phyloP scores from a whole-genome alignment of 108 stramenopile genomes.

The Conticribra guillardii region DNA sequence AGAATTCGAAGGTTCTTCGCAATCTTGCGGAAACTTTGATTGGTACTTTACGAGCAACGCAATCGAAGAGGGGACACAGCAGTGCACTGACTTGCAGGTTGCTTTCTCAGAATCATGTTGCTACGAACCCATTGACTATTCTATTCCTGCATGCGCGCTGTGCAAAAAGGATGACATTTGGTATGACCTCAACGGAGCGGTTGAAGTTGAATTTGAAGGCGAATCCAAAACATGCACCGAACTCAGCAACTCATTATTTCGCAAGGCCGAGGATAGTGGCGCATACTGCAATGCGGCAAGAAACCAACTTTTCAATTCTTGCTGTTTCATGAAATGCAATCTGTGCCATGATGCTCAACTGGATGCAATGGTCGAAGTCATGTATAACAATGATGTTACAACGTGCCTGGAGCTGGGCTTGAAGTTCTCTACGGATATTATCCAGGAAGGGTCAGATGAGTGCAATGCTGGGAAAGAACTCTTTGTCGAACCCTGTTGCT shows the following conservation, averaged over 20 bases:
- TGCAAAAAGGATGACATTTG: constrained; percentile 45
- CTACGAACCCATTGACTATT: constrained; percentile 45
- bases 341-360: constrained; percentile 39
- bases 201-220: constrained; percentile 34
- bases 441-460: constrained; percentile 39
- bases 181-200: constrained; percentile 41
- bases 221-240: constrained; percentile 38
- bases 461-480: constrained; percentile 30
- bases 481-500: constrained; percentile 48
- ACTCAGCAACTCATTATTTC: constrained; percentile 43
- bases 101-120: constrained; percentile 35
- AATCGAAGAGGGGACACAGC: constrained; percentile 37
- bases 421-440: constrained; percentile 35
- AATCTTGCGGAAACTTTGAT: constrained; percentile 51
- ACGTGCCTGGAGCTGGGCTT: constrained; percentile 43
- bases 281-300: constrained; percentile 31
- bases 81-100: constrained; percentile 32
- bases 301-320: constrained; percentile 36
- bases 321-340: constrained; percentile 42
- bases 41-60: constrained; percentile 49
- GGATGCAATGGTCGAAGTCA: constrained; percentile 44
- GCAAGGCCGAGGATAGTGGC: constrained; percentile 40
- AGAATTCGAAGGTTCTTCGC: constrained; percentile 27
- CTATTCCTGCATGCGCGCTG: constrained; percentile 45
- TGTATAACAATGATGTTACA: constrained; percentile 35